Base-by-base conservation (phyloP, 192 early-diverging fungal genomes). In the Spinellus fusiger region DNA sequence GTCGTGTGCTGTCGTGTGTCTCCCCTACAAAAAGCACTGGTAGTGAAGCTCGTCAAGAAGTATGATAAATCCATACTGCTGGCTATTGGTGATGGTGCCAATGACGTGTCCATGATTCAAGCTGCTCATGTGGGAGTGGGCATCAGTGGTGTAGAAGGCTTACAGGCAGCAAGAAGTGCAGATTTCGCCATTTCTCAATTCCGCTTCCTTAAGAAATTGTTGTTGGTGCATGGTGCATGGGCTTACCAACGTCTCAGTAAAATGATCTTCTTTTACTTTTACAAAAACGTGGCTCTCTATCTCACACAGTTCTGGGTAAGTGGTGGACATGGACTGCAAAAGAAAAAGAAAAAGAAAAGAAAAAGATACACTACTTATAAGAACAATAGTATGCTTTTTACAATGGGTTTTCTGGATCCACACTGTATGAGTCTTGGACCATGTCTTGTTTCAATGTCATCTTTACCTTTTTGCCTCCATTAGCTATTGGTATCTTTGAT, bases 121-220 rank as follows among this genome's bases (percentile, higher is more conserved):
- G 96, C 95, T 10, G 95, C 95, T 22, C 95, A 98, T 63, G 95
- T 98, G 26, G 96, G 96, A 49, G 86, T 99, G 10, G 96, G 96
- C 49, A 99, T 99, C 64, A 89, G 83, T 49, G 96, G 96, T 25
- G 83, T 93, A 60, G 96, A 99, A 66, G 96, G 96, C 35, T 77
- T 99, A 54, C 96, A 99, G 65, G 96, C 96, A 4, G 95, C 95
- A 3, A 87, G 96, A 15, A 88, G 89, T 60, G 92, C 96, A 0
- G 96, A 99, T 77, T 98, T 99, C 76, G 91, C 96, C n/a, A 96
- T 99, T 63, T 91, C 92, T 15, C 96, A 99, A 67, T 99, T 99
- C 79, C 73, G 90, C 60, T 99, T 86, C 74, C 75, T 99, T 56
- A 84, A 91, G 62, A 99, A 99, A 75, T 77, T 99, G 49, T 74